A percentile compares a stretch with the other conserved stretches of the same genome.
phyloP scores from a whole-genome alignment of 495 filamentous ascomycete species.

The Apodospora peruviana region DNA sequence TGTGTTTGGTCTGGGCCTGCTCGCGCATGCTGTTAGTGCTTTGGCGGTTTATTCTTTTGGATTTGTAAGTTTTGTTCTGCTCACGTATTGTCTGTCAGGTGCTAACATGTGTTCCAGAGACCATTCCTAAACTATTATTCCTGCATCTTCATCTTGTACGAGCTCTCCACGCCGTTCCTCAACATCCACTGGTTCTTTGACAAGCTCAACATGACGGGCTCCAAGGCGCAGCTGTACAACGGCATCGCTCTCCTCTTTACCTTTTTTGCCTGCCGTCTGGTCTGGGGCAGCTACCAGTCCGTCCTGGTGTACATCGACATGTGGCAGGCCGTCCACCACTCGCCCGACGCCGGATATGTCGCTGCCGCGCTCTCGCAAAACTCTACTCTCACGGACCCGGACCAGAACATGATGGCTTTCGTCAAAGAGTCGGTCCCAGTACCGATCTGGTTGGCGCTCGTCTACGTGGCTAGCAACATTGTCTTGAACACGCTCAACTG shows the following conservation, averaged over 20 bases:
- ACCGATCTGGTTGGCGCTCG: slow-evolving; percentile 72
- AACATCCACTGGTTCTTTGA: slow-evolving; percentile 99
- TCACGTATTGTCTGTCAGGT: not conserved
- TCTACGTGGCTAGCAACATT: slow-evolving; percentile 73
- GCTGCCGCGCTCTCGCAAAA: slow-evolving; percentile 22
- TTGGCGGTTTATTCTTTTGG: slow-evolving; percentile 83
- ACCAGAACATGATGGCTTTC: slow-evolving; percentile 41
- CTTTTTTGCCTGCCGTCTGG: slow-evolving; percentile 84
- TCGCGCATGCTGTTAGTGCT: slow-evolving; percentile 84
- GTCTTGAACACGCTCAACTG: slow-evolving; percentile 84
- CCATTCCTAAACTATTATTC: slow-evolving; percentile 94
- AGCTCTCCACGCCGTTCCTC: slow-evolving; percentile 88
- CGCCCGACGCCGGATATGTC: slow-evolving; percentile 25
- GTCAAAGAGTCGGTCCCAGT: slow-evolving; percentile 44
- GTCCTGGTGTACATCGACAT: slow-evolving; percentile 73
- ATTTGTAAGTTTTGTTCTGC: slow-evolving; percentile 63
- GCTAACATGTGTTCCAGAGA: slow-evolving; percentile 46
- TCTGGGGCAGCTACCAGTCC: slow-evolving; percentile 88
- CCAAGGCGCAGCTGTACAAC: slow-evolving; percentile 74
- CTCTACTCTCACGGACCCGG: slow-evolving; percentile 24
- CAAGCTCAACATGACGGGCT: slow-evolving; percentile 91
- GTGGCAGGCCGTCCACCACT: slow-evolving; percentile 53
- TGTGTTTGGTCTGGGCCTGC: slow-evolving; percentile 82
- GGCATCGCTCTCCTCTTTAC: slow-evolving; percentile 64
- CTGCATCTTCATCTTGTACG: slow-evolving; percentile 90